A percentile compares a stretch with the other conserved stretches of the same genome.
These are phyloP conservation scores for Hygrophorus russula DNA, from an alignment of 768 basidiomycete species.

Conservation along the genomic window DNA sequence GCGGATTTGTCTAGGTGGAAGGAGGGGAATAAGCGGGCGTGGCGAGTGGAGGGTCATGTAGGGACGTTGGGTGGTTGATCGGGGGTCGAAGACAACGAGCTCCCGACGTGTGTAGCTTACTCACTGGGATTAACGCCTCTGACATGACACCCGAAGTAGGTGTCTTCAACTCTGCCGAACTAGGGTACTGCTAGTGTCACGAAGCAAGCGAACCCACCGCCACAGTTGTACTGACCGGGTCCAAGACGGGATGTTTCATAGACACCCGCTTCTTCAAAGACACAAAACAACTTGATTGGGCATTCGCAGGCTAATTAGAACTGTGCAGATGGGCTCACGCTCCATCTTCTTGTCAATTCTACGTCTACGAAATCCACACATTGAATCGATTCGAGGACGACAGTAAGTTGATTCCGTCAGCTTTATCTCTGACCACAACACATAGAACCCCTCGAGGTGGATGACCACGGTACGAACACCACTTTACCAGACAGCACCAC, in stretches of 20 bases:
- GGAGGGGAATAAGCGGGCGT: constrained; percentile 54
- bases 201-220: too few species aligned
- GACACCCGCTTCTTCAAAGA: constrained; percentile 23
- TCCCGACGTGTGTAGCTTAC: constrained; percentile 26
- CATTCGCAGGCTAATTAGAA: constrained; percentile 28
- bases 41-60: constrained; percentile 56
- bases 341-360: background rate
- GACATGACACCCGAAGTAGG: too few species aligned
- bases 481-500: constrained; percentile 17
- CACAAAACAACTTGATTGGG: constrained; percentile 23
- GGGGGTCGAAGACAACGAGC: constrained; percentile 28
- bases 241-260: constrained; percentile 14
- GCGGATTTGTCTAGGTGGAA: constrained; percentile 46
- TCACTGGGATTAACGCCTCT: too few species aligned
- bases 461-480: constrained; percentile 18
- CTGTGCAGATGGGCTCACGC: background rate
- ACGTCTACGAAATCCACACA: constrained; percentile 16
- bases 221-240: too few species aligned
- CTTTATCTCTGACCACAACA: background rate
- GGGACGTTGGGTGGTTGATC: constrained; percentile 29
- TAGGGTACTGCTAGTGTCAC: too few species aligned
- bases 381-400: constrained; percentile 22
- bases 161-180: too few species aligned
- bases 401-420: constrained; percentile 7
- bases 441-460: constrained; percentile 11